Percentiles rank a stretch among this genome's conserved stretches.
These are phyloP conservation scores for Russula sp. DNA, from an alignment of 768 basidiomycete species.

Conservation along the genomic window DNA sequence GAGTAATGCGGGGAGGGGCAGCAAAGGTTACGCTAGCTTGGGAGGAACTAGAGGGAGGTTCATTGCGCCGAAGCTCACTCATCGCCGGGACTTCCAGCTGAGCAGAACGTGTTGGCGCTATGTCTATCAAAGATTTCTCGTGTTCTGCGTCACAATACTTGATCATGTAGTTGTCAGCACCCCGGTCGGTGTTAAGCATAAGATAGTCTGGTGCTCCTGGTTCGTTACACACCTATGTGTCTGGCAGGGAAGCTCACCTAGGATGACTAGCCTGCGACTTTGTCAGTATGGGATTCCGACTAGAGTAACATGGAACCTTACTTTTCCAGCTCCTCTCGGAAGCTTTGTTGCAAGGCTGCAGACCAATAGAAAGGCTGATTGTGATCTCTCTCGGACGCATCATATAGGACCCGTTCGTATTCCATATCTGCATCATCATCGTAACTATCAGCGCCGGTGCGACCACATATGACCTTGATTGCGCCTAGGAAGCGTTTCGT, in stretches of 20 bases:
- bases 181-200: constrained; percentile 89
- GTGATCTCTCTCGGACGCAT: constrained; percentile 54
- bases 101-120: constrained; percentile 67
- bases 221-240: neutral
- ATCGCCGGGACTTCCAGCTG: constrained; percentile 65
- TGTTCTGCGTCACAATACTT: constrained; percentile 81
- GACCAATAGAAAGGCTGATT: constrained; percentile 79
- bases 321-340: constrained; percentile 87
- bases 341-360: constrained; percentile 66
- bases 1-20: constrained; percentile 24
- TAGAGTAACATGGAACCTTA: constrained; percentile 32
- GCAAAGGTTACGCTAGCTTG: constrained; percentile 22
- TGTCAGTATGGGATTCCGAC: constrained; percentile 18
- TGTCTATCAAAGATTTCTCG: constrained; percentile 71
- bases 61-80: constrained; percentile 55
- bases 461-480: constrained; percentile 78
- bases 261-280: constrained; percentile 62
- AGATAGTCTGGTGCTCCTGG: constrained; percentile 56
- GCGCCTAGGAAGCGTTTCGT: constrained; percentile 64
- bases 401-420: constrained; percentile 64
- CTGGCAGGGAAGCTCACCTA: constrained; percentile 45
- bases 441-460: constrained; percentile 65
- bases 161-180: constrained; percentile 89
- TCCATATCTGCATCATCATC: constrained; percentile 65
- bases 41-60: constrained; percentile 27